Evolutionary conservation across 2,329 filamentous ascomycete genomes (phyloP), one percentile per base, ranked within the genome.

Genomic region (Alternaria ethzedia): DNA sequence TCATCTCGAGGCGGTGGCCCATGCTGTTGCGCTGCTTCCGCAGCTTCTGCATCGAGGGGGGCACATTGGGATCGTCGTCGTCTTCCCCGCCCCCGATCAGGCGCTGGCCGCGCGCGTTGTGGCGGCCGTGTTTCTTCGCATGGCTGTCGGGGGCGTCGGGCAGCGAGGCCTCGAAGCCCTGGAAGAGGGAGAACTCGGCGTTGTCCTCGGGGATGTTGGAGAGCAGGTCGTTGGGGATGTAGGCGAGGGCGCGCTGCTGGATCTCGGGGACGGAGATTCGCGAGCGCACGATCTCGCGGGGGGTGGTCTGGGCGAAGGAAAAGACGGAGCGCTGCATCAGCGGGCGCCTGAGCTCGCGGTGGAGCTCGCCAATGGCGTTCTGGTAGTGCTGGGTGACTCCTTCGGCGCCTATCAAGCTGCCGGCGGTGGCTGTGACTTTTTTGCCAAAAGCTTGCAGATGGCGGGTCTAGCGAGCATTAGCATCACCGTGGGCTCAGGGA

Each of bases 381-480:
- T 96, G 90, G 81, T 97, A 98, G 81, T 94, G 91, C 62, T 85
- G 81, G 75, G 78, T 85, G 78, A 82, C 86, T 74, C 75, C 84
- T 71, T 78, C 85, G 80, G 81, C 82, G 63, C 77, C 90, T 75
- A 98, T 97, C 70, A 99, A 86, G 80, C 97, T 94, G 75, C 89
- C 92, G 60, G 96, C 96, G 20, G 96, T 98, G 26, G 93, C 93
- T 28, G 94, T 96, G 67, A 98, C 94, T 82, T 97, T 99, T 77
- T 95, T 90, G 70, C 94, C 89, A 81, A 99, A 97, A 59, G 93
- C 92, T 83, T 97, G 94, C 73, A 98, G 84, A 69, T 96, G 92
- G 74, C 93, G 91, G 59, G 93, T 89, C 94, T 97, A 71, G 61
- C 47, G 55, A 60, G 57, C 41, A 63, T 75, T 64, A 75, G 70